Evolutionary conservation across 768 basidiomycete genomes (phyloP), one percentile per base, ranked within the genome.

Genomic region (Paxillus involutus): DNA sequence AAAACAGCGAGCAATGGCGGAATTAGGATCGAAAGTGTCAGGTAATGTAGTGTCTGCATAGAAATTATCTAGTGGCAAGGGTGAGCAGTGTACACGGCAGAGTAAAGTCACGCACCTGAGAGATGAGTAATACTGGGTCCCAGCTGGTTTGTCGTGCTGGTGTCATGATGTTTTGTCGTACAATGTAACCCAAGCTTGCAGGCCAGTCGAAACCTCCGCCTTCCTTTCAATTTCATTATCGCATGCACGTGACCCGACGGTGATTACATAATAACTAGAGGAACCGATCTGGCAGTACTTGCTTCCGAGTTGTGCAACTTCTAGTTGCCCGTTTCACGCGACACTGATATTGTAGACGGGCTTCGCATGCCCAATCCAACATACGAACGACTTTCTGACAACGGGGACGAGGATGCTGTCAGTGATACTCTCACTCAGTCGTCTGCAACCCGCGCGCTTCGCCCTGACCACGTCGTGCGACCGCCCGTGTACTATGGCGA

Each of bases 31-130:
- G 88, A 85, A 55, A 98, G 82, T 13, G 91, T 89, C 55, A 99
- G 76, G 73, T 99, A 98, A 74, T 98, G 97, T 33, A 98, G 73
- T 1, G 93, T 85, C 74, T 98, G 96, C 66, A 98, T 78, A 8
- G 91, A 84, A 57, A 99, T 82, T 62, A 99, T 98, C 93, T 99
- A 62, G 55, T 26, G 47, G 41, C 50, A 19, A 44, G 33, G 7
- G 40, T 59, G 6, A 51, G 51, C 3, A n/a, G 37, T 40, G 37
- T 40, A 37, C n/a, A 43, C 43, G 16, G 35, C 9, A 16, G 12
- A 17, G 13, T 6, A 33, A 17, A 6, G 4, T 8, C 1, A 41
- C 33, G 68, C 77, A 84, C 94, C 78, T 97, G 94, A 54, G 91
- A 93, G 59, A 94, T 77, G 46, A 97, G 80, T 53, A 96, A 73